Evolutionary conservation across 139 green algal genomes (phyloP), one percentile per base, ranked within the genome.

Genomic region (Tetraselmis striata): DNA sequence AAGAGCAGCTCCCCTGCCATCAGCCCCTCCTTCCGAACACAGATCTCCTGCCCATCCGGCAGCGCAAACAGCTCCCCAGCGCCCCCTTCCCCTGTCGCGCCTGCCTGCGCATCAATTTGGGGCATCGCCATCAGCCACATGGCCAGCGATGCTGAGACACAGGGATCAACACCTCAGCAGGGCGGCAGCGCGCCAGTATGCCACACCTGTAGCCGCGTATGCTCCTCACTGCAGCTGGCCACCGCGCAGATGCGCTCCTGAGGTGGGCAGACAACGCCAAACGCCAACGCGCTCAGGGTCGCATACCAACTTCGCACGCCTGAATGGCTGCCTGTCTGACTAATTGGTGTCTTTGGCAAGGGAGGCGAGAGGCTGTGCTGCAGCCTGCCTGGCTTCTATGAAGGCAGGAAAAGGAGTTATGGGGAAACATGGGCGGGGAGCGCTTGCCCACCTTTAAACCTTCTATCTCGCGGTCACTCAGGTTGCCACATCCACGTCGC

Each of bases 1-100:
- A 96, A 88, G 2, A 96, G 78, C 18, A 85, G 87, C 76, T 94
- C 88, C 1, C 85, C 87, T 31, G 86, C 29, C 24, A 0, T 77
- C 28, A 80, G 84, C 28, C 76, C 81, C 30, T 86, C 80, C 24
- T 45, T 78, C 23, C 59, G n/a, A 26, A 94, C 31, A 2, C 79
- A 77, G 18, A 94, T 85, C 18, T 78, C 31, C 31, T 85, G 78
- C 23, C 89, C 89, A 78, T 92, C 89, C 25, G 89, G 87, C 18
- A 92, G 83, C 24, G 58, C 78, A 84, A 86, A 90, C 0, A 76
- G 85, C 32, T 89, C 45, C 45, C 45, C 45, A n/a, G n/a, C 45
- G 45, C 45, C 45, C 45, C 45, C 5, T 67, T 30, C 59, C 30
- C n/a, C 80, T 29, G n/a, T n/a, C n/a, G n/a, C n/a, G n/a, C n/a